phyloP scores from a whole-genome alignment of 108 stramenopile genomes.

The Nitzschia sp. region DNA sequence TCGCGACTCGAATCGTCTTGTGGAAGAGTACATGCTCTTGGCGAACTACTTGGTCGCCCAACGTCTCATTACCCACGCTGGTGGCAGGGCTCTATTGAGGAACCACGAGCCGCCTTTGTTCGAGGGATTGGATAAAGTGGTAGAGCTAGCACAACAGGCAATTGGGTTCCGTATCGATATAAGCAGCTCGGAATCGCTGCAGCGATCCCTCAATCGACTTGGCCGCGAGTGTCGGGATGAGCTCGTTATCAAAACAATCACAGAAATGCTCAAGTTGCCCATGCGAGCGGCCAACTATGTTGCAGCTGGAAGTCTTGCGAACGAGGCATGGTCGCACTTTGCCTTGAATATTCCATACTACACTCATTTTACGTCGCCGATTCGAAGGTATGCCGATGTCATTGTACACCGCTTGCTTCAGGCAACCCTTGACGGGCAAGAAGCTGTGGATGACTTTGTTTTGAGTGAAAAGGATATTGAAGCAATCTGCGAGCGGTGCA shows the following conservation, averaged over 20 bases:
- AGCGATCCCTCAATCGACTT: constrained; percentile 76
- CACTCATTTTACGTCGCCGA: constrained; percentile 97
- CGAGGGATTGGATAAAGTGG: constrained; percentile 71
- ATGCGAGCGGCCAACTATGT: constrained; percentile 93
- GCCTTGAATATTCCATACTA: constrained; percentile 98
- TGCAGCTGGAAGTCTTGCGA: constrained; percentile 70
- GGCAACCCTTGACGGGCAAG: constrained; percentile 79
- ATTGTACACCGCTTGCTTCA: constrained; percentile 93
- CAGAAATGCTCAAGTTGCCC: constrained; percentile 84
- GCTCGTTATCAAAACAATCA: constrained; percentile 78
- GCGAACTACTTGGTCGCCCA: constrained; percentile 97
- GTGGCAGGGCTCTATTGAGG: constrained; percentile 73
- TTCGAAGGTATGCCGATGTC: constrained; percentile 95
- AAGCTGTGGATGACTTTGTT: constrained; percentile 61
- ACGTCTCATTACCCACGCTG: constrained; percentile 85
- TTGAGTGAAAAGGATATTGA: constrained; percentile 54
- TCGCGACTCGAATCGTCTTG: constrained; percentile 89
- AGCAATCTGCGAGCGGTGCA: constrained; percentile 70
- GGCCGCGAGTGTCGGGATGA: constrained; percentile 71
- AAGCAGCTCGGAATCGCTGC: constrained; percentile 66
- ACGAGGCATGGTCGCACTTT: constrained; percentile 83
- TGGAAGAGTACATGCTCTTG: constrained; percentile 98
- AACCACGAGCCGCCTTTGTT: constrained; percentile 71
- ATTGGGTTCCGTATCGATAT: constrained; percentile 70
- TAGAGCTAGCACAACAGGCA: constrained; percentile 54